Base-by-base conservation (phyloP, 352 stramenopile species). In the Globisporangium lucens region DNA sequence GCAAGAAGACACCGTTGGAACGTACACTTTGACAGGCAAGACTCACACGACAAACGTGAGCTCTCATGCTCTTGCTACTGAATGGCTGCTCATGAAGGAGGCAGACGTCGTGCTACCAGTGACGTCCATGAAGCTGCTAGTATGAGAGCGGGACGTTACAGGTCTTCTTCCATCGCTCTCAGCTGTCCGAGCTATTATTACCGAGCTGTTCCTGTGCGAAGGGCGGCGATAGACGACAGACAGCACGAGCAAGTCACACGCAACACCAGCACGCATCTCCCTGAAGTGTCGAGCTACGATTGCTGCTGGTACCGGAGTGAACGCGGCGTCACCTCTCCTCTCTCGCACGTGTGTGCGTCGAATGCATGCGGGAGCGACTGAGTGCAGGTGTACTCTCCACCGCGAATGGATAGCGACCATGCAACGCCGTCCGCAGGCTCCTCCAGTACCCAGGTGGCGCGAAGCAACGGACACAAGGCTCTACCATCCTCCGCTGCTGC, bases 351-450 rank as follows among this genome's bases (percentile, higher is more conserved):
- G 17, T 22, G 43, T 51, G 35, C 58, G 41, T 43, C 58, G 38
- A 43, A 64, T 64, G 58, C 38, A 64, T 64, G 58, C 36, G 56
- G 17, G 33, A 17, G 56, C 56, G 56, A 51, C 56, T n/a, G 56
- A 52, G 33, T 27, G 36, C 58, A 10, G 27, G 33, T 22, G n/a
- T 20, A 27, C 8, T 30, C 17, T 41, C n/a, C 20, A 5, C 30
- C 10, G 33, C 58, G 27, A 30, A 64, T 64, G 58, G 58, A 56
- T 27, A 64, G 38, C 30, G 41, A 53, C 38, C 58, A 27, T 64
- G 41, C 36, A 20, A 29, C 12, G 22, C 22, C 58, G 58, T 38
- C 38, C 38, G 27, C 43, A 51, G 22, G 20, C 43, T 51, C 43
- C 17, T 51, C 43, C 17, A 51, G 43, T 58, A 4, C 15, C 5